Base-by-base conservation (phyloP, 2,329 filamentous ascomycete species). In the Fusarium chlamydosporum region DNA sequence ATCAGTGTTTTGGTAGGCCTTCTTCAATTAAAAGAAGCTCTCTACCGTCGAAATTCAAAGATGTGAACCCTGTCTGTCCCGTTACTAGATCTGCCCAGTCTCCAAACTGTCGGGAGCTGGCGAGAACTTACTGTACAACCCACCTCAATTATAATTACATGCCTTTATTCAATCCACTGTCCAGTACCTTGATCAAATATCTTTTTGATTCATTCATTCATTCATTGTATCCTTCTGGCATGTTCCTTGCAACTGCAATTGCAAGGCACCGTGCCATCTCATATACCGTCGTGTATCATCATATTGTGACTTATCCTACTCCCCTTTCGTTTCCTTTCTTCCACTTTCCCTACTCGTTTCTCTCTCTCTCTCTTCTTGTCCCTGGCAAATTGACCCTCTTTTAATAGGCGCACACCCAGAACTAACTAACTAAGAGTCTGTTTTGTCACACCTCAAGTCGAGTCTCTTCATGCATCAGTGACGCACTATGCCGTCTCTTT, bases 111-210 rank as follows among this genome's bases (percentile, higher is more conserved):
- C 46, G 31, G 46, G 46, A 48, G 46, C 20, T 47, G 45, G 45
- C 45, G 45, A 47, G 29, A 47, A 47, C 45, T 34, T 47, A n/a
- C n/a, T n/a, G n/a, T n/a, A 47, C 27, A 47, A 47, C 45, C 45
- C 29, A 47, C 45, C 45, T 47, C 26, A 35, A 35, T 35, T 11
- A 10, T 35, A 35, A 35, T 16, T 16, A 23, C 23, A 23, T 35
- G 15, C 3, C 15, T 35, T 35, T 35, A 7, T 15, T 35, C 33
- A 35, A 35, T 9, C 33, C 33, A 35, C 41, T 43, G 41, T 26
- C 41, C 41, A 15, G 16, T 43, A 43, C 23, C 41, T 43, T 47
- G 16, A 47, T 47, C 15, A 23, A 34, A 34, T 27, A 47, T 47
- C 23, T 6, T 16, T 13, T 18, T 20, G 23, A 31, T 23, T 6